Evolutionary conservation across 208 protist genomes (phyloP).

Genomic region (Leishmania mexicana): DNA sequence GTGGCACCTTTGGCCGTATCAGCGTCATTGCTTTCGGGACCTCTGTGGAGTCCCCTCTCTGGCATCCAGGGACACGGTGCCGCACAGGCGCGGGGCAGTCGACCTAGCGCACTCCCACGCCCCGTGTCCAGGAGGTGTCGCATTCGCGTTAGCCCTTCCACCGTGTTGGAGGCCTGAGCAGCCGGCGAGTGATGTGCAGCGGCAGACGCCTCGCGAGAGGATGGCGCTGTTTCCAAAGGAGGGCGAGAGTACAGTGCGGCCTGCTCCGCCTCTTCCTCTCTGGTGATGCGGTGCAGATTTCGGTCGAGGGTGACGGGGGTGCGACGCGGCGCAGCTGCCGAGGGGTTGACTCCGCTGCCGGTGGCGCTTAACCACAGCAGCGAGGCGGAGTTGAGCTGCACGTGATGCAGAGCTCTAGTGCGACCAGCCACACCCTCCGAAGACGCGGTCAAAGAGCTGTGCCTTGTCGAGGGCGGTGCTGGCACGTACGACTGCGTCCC

Average conservation of each 20-base stretch:
- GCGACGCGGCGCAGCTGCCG: constrained; percentile 18
- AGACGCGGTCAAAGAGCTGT: background rate
- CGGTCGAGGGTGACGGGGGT: constrained; percentile 31
- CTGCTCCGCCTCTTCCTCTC: constrained; percentile 20
- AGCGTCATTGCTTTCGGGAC: background rate
- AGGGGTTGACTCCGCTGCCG: background rate
- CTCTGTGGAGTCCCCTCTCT: background rate
- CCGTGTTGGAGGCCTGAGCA: background rate
- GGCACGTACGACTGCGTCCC: constrained; percentile 11
- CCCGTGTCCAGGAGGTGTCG: constrained; percentile 32
- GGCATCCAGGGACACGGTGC: constrained; percentile 22
- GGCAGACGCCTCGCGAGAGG: background rate
- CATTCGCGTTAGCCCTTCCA: constrained; percentile 18
- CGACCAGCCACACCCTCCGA: background rate
- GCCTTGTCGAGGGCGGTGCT: background rate
- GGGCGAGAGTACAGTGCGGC: background rate
- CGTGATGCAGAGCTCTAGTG: constrained; percentile 8
- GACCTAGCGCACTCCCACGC: constrained; percentile 25
- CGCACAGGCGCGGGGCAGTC: constrained; percentile 26
- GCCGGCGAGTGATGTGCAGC: background rate
- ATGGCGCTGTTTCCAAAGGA: background rate
- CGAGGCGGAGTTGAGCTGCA: constrained; percentile 12
- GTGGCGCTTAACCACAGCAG: constrained; percentile 11
- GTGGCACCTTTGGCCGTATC: background rate
- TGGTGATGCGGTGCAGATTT: constrained; percentile 8